phyloP scores from a whole-genome alignment of 2,329 filamentous ascomycete species.

The Ceratocystis eucalypticola region DNA sequence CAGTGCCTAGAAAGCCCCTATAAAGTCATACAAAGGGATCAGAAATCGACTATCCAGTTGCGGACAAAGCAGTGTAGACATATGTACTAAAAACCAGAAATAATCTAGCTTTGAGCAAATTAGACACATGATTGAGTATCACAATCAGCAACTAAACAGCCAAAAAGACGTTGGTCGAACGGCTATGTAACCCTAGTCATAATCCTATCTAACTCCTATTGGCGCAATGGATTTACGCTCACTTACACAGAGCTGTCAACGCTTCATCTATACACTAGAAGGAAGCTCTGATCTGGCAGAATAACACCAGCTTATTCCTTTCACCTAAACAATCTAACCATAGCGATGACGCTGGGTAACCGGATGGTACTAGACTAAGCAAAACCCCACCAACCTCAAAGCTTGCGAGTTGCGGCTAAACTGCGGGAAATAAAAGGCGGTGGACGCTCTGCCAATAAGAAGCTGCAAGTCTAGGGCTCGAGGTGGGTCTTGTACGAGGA shows the following conservation, averaged over 20 bases:
- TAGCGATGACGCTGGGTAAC: conserved; percentile 6
- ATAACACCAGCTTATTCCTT: not conserved
- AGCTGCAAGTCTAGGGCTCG: not conserved
- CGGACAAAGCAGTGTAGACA: no score
- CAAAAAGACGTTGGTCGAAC: no score
- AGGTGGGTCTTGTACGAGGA: conserved; percentile 1
- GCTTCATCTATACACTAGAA: not conserved
- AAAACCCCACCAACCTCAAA: conserved; percentile 11
- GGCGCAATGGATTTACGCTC: not conserved
- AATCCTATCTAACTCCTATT: not conserved
- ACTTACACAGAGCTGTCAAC: not conserved
- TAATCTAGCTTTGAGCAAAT: no score
- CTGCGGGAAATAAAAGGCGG: conserved; percentile 14
- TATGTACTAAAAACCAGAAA: no score
- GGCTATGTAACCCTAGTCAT: not conserved
- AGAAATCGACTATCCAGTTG: no score
- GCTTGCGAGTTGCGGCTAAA: conserved; percentile 13
- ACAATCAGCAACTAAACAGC: no score
- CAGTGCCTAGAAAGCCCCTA: no score
- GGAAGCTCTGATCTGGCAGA: conserved; percentile 14
- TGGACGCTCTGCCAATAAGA: conserved; percentile 14
- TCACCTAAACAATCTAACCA: not conserved
- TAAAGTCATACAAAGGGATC: no score
- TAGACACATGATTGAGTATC: no score
- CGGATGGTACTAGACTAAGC: not conserved